Evolutionary conservation across 257 asterid species (phyloP).

Genomic region (Gynochthodes officinalis): DNA sequence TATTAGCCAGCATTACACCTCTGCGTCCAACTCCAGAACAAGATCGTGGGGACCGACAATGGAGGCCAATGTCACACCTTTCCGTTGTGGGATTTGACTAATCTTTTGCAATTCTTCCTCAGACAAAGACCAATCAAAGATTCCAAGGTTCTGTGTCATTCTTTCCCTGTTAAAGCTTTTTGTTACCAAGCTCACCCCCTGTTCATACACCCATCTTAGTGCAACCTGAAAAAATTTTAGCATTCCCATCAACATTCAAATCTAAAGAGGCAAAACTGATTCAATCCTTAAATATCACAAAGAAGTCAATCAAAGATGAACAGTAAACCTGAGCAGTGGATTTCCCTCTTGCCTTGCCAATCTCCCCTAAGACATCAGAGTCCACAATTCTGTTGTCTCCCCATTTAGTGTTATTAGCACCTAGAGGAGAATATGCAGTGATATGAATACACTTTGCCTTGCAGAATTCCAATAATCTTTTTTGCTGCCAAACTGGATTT

Average conservation of each 20-base stretch:
- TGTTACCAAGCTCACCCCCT: conserved; percentile 45
- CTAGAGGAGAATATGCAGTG: conserved; percentile 60
- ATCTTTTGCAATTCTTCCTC: conserved; percentile 39
- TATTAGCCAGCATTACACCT: conserved; percentile 21
- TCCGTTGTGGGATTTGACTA: conserved; percentile 36
- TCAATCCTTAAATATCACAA: not conserved
- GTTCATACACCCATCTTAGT: conserved; percentile 57
- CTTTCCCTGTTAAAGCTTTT: conserved; percentile 63
- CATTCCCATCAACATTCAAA: too few species aligned
- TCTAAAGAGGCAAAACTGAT: too few species aligned
- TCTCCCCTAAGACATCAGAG: conserved; percentile 32
- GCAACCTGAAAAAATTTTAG: conserved; percentile 33
- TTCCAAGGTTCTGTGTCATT: conserved; percentile 47
- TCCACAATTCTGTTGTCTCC: conserved; percentile 51
- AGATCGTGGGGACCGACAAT: conserved; percentile 40
- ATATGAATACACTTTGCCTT: conserved; percentile 45
- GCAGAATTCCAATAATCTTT: conserved; percentile 43
- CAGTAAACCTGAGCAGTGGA: conserved; percentile 49
- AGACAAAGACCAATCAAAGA: conserved; percentile 50
- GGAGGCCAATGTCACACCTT: conserved; percentile 33
- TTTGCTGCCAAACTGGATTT: conserved; percentile 57
- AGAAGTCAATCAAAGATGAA: not conserved
- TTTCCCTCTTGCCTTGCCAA: conserved; percentile 44
- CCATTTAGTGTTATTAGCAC: conserved; percentile 60
- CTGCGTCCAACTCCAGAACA: conserved; percentile 47